Base-by-base conservation (phyloP, 805 yeast species). In the Monosporozyma aerobia region DNA sequence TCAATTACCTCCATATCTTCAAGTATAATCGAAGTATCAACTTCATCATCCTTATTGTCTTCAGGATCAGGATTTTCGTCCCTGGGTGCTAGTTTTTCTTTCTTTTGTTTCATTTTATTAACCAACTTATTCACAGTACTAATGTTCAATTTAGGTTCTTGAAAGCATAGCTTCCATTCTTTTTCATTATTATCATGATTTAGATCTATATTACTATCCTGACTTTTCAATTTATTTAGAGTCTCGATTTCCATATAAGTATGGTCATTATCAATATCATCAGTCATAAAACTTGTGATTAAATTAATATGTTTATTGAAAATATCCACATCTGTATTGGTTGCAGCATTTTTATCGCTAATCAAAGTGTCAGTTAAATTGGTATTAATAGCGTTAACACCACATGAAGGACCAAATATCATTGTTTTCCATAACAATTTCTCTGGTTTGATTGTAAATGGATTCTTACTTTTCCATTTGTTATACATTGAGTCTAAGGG, bases 351-450 rank as follows among this genome's bases (percentile, higher is more conserved):
- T 22, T 16, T 16, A 5, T 32, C 22, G 13, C 11, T 7, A 5
- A 37, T 19, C 1, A 52, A 47, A 7, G 51, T 40, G 5, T 55
- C 53, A 11, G 51, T 45, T 11, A 58, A 55, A 44, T 47, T 57
- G 9, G 55, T 61, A 6, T 69, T 72, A 22, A 70, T 69, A 23
- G 74, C 73, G 60, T 85, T 85, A 37, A 88, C 83, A 13, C 95
- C 96, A 23, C 94, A 89, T 0, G 90, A 83, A 0, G 94, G 92
- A 0, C 95, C 95, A 60, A 81, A 77, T n/a, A 87, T 77, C 68
- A 87, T 76, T 1, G 90, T 90, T 59, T 85, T 86, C 96, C 96
- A 89, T 13, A 88, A 56, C 13, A 89, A 69, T 44, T 75, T 73
- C 0, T 71, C 69, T 3, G 80, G 77, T 44, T 82, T 73, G n/a